Evolutionary conservation across 1,284 basidiomycete genomes (phyloP).

Genomic region (Cryptococcus sp.): DNA sequence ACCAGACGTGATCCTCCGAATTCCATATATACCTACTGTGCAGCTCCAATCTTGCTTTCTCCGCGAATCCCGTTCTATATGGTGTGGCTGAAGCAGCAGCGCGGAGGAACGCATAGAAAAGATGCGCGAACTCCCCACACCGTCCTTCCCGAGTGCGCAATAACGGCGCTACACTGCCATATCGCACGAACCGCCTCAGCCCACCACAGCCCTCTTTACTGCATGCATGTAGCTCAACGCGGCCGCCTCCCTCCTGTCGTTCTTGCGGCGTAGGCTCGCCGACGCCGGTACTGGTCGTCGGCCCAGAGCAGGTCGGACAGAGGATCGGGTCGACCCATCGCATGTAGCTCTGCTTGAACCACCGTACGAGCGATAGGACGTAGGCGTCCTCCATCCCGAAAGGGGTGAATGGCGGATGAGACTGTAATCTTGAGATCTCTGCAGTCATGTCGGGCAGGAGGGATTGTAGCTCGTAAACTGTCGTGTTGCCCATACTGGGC

Average conservation of each 20-base stretch:
- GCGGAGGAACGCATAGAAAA: slow-evolving; percentile 56
- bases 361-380: slow-evolving; percentile 53
- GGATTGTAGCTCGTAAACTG: slow-evolving; percentile 5
- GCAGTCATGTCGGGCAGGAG: slow-evolving; percentile 2
- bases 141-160: slow-evolving; percentile 52
- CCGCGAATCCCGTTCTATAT: slow-evolving; percentile 4
- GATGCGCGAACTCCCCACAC: slow-evolving; percentile 57
- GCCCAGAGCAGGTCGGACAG: slow-evolving; percentile 48
- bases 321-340: slow-evolving; percentile 57
- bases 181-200: slow-evolving; percentile 52
- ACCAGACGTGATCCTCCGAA: slow-evolving; percentile 59
- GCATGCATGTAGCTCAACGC: slow-evolving; percentile 54
- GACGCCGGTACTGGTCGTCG: slow-evolving; percentile 29
- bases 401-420: slow-evolving; percentile 30
- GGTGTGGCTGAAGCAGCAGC: slow-evolving; percentile 54
- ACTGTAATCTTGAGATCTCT: slow-evolving; percentile 3
- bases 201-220: slow-evolving; percentile 30
- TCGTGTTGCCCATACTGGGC: not conserved
- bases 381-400: slow-evolving; percentile 37
- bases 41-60: slow-evolving; percentile 37
- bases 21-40: not conserved
- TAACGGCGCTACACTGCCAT: slow-evolving; percentile 47
- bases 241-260: slow-evolving; percentile 46
- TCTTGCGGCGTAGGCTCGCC: slow-evolving; percentile 41
- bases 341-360: slow-evolving; percentile 57